Base-by-base conservation (phyloP, 2,329 filamentous ascomycete genomes). In the Neopestalotiopsis sp. region DNA sequence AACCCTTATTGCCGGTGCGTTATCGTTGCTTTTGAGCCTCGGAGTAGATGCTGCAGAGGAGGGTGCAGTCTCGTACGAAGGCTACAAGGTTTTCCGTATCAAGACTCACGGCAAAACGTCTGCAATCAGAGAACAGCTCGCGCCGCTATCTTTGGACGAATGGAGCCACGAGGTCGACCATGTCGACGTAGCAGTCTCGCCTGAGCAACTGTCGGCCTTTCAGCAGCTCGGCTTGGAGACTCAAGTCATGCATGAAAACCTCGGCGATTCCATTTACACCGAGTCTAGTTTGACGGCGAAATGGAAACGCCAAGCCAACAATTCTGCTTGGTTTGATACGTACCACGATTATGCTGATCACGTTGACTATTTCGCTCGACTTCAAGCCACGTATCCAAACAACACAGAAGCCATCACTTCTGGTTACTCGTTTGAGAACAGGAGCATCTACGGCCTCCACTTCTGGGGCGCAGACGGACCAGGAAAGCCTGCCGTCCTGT, bases 371-470 rank as follows among this genome's bases (percentile, higher is more conserved):
- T 80, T 86, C 72, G 77, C 79, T 4, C 82, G 85, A 67, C 77
- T 89, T 13, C 80, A 83, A 30, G 63, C 63, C 17, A 57, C 78
- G 3, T 84, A 85, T 72, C 80, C 86, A 3, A 71, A 76, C 5
- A 83, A 86, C 69, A 82, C 86, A 12, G 83, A 86, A 73, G 79
- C 87, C 53, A 79, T 88, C 45, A 79, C 78, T 17, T 77, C 81
- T 6, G 86, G 86, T 4, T 78, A 74, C 5, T 87, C 85, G 5
- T 79, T 80, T 24, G 75, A 85, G 67, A 84, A 84, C 1, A 79
- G 83, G 20, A 70, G 78, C 67, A 92, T 94, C 34, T 87, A 88
- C 24, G 92, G 90, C 14, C 81, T 88, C 61, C 86, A 87, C 74
- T 80, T 88, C 67, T 88, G 82, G 79, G 86, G 86, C 13, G 80